Base-by-base conservation (phyloP, 495 filamentous ascomycete genomes). In the Thozetella sp. region DNA sequence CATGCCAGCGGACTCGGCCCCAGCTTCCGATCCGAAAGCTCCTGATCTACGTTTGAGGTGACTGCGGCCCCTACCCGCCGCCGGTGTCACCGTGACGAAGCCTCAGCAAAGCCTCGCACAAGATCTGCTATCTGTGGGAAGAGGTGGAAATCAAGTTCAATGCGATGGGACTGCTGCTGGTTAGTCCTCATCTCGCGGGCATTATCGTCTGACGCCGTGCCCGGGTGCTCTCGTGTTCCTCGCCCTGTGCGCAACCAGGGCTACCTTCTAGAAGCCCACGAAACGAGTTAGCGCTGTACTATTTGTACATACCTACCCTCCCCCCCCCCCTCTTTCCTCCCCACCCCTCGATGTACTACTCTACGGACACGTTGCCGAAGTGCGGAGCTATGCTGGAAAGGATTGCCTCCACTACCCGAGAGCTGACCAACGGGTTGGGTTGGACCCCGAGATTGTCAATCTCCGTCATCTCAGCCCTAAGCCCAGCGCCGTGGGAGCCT, bases 41-140 rank as follows among this genome's bases (percentile, higher is more conserved):
- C 67, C 69, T 71, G 69, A 69, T 69, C 63, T 61, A 62, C 69
- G 63, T 64, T 67, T 67, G 60, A 65, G 55, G 20, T 20, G n/a
- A 48, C n/a, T 19, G n/a, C 43, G 43, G 43, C 43, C 43, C 30
- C 15, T 48, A 9, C 43, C 10, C 43, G 43, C 43, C 43, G 43
- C 43, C 43, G 43, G 43, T 48, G n/a, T 48, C 43, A 48, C 43
- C 43, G 43, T 48, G 43, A 20, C n/a, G n/a, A 10, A 48, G 6
- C 30, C 15, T 15, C 11, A 48, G 9, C n/a, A 48, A 48, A 19
- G 10, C 43, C 43, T 13, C 43, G 43, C 20, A 10, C 43, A 48
- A 48, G 43, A 48, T 48, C 43, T 48, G 10, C 9, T n/a, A 48
- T 48, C 43, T 48, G 43, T 48, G 43, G n/a, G 43, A 48, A n/a